A percentile compares a stretch with the other conserved stretches of the same genome.
phyloP scores from a whole-genome alignment of 441 rosid genomes.

The Rhodomyrtus psidioides region DNA sequence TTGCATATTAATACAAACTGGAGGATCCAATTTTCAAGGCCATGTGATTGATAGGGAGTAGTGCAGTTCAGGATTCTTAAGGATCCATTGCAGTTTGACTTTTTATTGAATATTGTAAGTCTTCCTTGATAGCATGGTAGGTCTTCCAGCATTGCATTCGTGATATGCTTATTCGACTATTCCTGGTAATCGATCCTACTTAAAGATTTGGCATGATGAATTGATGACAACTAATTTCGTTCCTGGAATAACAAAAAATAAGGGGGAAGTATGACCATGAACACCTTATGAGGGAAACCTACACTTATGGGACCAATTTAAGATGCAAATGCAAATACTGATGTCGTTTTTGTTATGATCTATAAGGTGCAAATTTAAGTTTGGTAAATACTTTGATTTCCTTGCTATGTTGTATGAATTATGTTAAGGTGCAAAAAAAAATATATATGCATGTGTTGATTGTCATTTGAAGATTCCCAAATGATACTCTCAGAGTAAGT shows the following conservation, averaged over 20 bases:
- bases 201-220: not conserved
- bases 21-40: not conserved
- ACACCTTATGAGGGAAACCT: not conserved
- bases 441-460: not conserved
- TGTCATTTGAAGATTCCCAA: not conserved
- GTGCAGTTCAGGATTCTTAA: not conserved
- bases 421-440: not conserved
- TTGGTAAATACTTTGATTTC: not conserved
- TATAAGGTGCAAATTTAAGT: not conserved
- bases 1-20: not conserved
- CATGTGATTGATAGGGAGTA: not conserved
- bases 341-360: not conserved
- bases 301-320: not conserved
- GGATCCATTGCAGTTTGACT: not conserved
- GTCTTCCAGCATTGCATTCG: not conserved
- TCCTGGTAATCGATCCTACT: not conserved
- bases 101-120: not conserved
- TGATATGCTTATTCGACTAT: not conserved
- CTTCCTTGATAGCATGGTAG: not conserved
- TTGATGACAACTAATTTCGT: not conserved
- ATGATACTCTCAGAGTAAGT: not conserved
- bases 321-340: not conserved
- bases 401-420: not conserved
- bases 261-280: not conserved
- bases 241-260: not conserved